A percentile compares a stretch with the other conserved stretches of the same genome.
phyloP scores from a whole-genome alignment of 176 grass and related monocot species.

The Triticum timopheevii region DNA sequence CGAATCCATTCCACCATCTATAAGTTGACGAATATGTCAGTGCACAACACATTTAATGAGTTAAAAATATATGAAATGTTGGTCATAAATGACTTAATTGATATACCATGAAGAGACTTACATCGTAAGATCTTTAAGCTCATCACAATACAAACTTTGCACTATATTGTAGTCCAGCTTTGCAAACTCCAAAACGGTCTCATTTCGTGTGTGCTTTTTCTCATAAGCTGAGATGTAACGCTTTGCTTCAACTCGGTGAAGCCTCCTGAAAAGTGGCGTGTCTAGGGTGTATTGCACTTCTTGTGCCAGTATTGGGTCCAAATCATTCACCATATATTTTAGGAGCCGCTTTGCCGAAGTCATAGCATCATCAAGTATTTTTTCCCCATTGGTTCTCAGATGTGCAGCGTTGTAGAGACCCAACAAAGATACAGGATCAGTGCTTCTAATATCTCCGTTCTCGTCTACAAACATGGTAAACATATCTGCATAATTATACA shows the following conservation, averaged over 20 bases:
- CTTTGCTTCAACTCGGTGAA: slow-evolving; percentile 23
- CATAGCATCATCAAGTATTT: slow-evolving; percentile 25
- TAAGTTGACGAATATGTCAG: not conserved
- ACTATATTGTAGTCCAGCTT: slow-evolving; percentile 31
- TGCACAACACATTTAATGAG: not conserved
- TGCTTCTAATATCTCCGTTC: not conserved
- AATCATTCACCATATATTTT: not conserved
- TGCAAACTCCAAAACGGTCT: slow-evolving; percentile 21
- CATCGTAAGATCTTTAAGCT: slow-evolving; percentile 29
- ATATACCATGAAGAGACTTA: not conserved
- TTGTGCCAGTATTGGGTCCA: slow-evolving; percentile 1
- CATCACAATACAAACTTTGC: slow-evolving; percentile 24
- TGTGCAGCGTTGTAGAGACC: slow-evolving; percentile 39
- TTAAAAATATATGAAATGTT: not conserved
- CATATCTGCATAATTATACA: no score
- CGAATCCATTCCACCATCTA: slow-evolving; percentile 49
- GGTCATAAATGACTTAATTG: not conserved
- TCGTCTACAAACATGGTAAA: not conserved
- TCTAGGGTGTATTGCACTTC: slow-evolving; percentile 16
- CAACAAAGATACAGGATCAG: not conserved
- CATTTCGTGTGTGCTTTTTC: not conserved
- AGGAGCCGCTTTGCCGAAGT: not conserved
- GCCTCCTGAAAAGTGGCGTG: slow-evolving; percentile 22
- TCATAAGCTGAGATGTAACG: slow-evolving; percentile 32
- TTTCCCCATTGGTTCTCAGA: not conserved